Evolutionary conservation across 345 rosid genomes (phyloP).

Genomic region (Acer yangbiense): DNA sequence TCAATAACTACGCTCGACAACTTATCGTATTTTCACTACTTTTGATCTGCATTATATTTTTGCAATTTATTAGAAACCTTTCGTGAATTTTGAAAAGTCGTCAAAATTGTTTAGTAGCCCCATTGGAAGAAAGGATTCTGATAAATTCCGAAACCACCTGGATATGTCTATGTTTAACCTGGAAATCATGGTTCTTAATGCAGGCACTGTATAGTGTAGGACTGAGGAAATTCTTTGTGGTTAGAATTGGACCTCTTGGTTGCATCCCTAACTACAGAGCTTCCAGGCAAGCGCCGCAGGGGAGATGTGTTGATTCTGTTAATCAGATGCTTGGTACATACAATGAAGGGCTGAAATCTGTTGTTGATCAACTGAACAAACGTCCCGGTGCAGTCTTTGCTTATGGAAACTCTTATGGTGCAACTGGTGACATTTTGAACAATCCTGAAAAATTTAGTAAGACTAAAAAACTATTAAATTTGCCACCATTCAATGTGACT

Average conservation of each 20-base stretch:
- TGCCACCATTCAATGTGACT: too few species aligned
- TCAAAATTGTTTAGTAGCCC: too few species aligned
- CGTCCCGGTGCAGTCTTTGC: slow-evolving; percentile 56
- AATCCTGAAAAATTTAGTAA: slow-evolving; percentile 65
- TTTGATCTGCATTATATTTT: not conserved
- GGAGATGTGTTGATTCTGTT: slow-evolving; percentile 63
- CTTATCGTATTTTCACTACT: slow-evolving; percentile 40
- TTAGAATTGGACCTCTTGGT: slow-evolving; percentile 75
- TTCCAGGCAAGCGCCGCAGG: slow-evolving; percentile 41
- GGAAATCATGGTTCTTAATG: not conserved
- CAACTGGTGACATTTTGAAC: slow-evolving; percentile 70
- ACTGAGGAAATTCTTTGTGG: slow-evolving; percentile 63
- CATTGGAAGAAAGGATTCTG: too few species aligned
- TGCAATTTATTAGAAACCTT: not conserved
- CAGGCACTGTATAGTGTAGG: slow-evolving; percentile 73
- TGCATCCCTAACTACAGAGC: slow-evolving; percentile 87
- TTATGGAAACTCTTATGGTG: slow-evolving; percentile 62
- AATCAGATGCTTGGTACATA: slow-evolving; percentile 70
- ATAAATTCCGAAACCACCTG: not conserved
- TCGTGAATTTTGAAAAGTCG: too few species aligned
- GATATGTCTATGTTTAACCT: too few species aligned
- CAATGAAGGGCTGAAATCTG: slow-evolving; percentile 64
- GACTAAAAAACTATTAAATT: not conserved
- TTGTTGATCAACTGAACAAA: slow-evolving; percentile 64
- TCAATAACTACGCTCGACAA: slow-evolving; percentile 61